Conservation (phyloP, 306 rosid genomes). For the Dryas alaskensis region DNA sequence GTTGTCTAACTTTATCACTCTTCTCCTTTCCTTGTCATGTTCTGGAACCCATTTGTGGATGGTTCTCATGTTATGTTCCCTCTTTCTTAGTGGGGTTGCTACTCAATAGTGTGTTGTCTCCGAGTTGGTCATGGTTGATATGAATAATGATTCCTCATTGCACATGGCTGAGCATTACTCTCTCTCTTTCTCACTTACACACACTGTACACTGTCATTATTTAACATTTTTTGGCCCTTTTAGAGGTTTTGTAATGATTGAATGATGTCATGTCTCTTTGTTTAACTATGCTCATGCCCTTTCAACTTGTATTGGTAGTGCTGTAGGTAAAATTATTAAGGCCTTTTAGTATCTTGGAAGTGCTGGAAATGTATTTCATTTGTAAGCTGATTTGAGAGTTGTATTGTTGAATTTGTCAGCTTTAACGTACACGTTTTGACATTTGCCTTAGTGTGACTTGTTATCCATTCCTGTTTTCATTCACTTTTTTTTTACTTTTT, state of each 20-base stretch:
- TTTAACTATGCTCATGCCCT: conserved; percentile 4
- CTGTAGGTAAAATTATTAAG: conserved; percentile 8
- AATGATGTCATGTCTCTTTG: conserved; percentile 20
- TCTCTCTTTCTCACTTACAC: conserved; percentile 14
- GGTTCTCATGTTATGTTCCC: conserved; percentile 16
- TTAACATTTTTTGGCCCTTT: conserved; percentile 21
- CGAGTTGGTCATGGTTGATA: conserved; percentile 29
- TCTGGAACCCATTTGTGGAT: conserved; percentile 10
- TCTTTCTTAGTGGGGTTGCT: conserved; percentile 38
- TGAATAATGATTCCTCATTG: conserved; percentile 30
- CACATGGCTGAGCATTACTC: conserved; percentile 33
- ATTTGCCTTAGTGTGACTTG: background rate
- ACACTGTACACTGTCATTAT: conserved; percentile 13
- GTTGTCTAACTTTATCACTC: conserved; percentile 14
- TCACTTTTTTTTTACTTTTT: conserved; percentile 15
- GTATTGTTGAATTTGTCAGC: conserved; percentile 8
- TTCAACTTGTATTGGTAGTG: conserved; percentile 21
- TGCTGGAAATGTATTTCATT: conserved; percentile 13
- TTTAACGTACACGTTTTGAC: background rate
- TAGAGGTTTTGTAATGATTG: conserved; percentile 20
- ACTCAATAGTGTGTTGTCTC: conserved; percentile 24
- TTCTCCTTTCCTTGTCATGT: conserved; percentile 20
- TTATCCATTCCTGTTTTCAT: background rate
- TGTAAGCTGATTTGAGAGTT: conserved; percentile 23
- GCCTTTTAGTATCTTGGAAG: conserved; percentile 7